phyloP scores from a whole-genome alignment of 306 rosid species.

The Prunus salicina region DNA sequence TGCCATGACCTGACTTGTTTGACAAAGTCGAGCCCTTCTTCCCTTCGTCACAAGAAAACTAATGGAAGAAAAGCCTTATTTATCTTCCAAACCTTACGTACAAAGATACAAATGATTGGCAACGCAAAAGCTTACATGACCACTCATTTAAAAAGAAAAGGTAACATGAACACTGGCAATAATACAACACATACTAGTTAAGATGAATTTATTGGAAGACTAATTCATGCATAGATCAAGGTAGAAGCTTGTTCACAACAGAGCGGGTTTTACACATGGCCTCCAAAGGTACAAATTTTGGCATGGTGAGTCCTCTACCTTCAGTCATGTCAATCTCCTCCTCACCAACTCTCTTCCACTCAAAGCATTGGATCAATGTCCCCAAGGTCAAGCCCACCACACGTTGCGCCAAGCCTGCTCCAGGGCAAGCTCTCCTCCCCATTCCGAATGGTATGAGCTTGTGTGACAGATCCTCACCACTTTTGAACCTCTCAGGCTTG shows the following conservation, averaged over 20 bases:
- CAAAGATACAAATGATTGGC: too few species aligned
- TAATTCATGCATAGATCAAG: neutral
- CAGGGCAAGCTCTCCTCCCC: conserved; percentile 58
- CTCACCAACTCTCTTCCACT: conserved; percentile 42
- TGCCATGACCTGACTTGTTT: too few species aligned
- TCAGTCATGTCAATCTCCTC: conserved; percentile 45
- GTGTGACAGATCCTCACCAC: neutral
- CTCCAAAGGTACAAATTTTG: conserved; percentile 44
- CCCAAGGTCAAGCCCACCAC: conserved; percentile 28
- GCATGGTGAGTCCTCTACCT: conserved; percentile 31
- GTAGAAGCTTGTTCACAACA: neutral
- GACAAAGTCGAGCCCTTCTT: too few species aligned
- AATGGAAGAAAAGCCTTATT: too few species aligned
- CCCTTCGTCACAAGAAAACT: too few species aligned
- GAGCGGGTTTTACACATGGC: conserved; percentile 48
- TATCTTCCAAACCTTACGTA: too few species aligned
- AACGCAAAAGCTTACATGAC: too few species aligned
- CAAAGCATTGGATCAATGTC: conserved; percentile 38
- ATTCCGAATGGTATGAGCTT: conserved; percentile 46
- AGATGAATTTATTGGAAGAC: too few species aligned
- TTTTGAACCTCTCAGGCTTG: conserved; percentile 46
- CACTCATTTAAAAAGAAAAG: neutral
- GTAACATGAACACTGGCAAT: neutral
- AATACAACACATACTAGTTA: too few species aligned
- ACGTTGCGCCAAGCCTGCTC: conserved; percentile 37